Percentiles rank a stretch among this genome's conserved stretches.
Conservation (phyloP, 805 yeast genomes). For the Wickerhamiella slavikovae region DNA sequence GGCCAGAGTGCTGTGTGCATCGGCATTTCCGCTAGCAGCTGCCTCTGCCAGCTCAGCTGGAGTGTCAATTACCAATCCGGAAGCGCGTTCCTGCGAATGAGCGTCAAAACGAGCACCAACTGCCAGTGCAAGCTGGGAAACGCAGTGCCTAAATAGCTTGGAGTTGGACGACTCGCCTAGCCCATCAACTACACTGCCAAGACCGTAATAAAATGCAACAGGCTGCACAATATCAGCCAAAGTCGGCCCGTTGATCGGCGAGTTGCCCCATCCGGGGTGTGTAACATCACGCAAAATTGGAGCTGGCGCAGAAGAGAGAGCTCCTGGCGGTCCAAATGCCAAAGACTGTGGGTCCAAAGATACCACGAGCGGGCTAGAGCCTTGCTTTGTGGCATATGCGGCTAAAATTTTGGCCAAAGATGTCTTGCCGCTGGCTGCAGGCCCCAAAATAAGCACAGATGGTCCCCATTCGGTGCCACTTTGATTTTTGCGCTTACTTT, state of each 20-base stretch:
- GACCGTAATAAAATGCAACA: constrained; percentile 60
- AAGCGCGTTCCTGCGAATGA: constrained; percentile 23
- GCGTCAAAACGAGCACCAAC: constrained; percentile 26
- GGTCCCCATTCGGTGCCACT: constrained; percentile 18
- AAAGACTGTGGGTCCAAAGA: constrained; percentile 62
- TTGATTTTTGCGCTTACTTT: constrained; percentile 19
- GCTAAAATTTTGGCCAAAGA: constrained; percentile 44
- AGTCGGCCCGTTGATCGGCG: constrained; percentile 34
- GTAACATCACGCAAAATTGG: constrained; percentile 67
- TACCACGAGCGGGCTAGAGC: constrained; percentile 46
- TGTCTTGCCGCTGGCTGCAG: constrained; percentile 58
- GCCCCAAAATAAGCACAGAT: constrained; percentile 55
- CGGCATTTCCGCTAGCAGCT: constrained; percentile 26
- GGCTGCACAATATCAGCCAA: constrained; percentile 66
- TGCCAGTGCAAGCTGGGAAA: constrained; percentile 30
- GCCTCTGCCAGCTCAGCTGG: constrained; percentile 26
- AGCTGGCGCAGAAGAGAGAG: constrained; percentile 63
- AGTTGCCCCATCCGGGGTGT: constrained; percentile 55
- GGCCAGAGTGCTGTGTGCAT: constrained; percentile 26
- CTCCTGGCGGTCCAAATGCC: constrained; percentile 61
- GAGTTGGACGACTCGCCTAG: too few relatives aligned
- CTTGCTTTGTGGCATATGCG: constrained; percentile 59
- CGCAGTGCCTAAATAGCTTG: constrained; percentile 29
- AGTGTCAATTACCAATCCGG: constrained; percentile 57
- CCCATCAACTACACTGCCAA: constrained; percentile 34